Evolutionary conservation across 331 rosid genomes (phyloP).

Genomic region (Telfairia occidentalis): DNA sequence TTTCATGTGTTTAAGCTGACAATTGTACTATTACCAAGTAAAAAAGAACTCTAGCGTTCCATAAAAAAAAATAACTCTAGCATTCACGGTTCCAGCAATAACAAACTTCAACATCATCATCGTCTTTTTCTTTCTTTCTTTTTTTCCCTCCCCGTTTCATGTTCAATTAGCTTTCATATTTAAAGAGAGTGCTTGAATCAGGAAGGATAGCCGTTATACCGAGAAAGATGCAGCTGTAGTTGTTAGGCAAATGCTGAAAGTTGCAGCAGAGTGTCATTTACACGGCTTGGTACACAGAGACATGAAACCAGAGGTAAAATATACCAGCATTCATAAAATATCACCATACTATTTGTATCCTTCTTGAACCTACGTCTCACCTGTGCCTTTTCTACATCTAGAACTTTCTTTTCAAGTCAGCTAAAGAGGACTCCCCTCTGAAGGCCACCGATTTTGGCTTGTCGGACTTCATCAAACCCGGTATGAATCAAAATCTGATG

Average conservation of each 20-base stretch:
- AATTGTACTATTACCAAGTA: background rate
- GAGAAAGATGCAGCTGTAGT: constrained; percentile 98
- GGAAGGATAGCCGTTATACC: constrained; percentile 94
- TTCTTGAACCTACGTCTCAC: background rate
- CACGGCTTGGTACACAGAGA: constrained; percentile 98
- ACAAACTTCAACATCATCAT: background rate
- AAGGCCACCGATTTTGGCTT: constrained; percentile 98
- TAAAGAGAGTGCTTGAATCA: constrained; percentile 27
- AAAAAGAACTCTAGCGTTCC: background rate
- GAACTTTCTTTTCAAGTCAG: constrained; percentile 76
- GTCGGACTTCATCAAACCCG: constrained; percentile 94
- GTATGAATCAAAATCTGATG: constrained; percentile 18
- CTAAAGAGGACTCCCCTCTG: constrained; percentile 50
- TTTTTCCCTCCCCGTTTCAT: background rate
- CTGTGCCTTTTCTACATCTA: constrained; percentile 1
- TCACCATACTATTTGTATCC: constrained; percentile 6
- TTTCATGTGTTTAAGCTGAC: constrained; percentile 4
- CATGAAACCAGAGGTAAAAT: constrained; percentile 93
- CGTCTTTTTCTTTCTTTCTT: background rate
- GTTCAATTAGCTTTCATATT: background rate
- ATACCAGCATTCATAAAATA: background rate
- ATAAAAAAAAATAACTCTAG: background rate
- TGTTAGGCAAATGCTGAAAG: constrained; percentile 97
- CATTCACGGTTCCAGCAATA: background rate
- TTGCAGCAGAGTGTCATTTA: constrained; percentile 95